These are phyloP conservation scores for Henckelia pumila DNA, from an alignment of 257 asterid genomes.

Conservation along the genomic window DNA sequence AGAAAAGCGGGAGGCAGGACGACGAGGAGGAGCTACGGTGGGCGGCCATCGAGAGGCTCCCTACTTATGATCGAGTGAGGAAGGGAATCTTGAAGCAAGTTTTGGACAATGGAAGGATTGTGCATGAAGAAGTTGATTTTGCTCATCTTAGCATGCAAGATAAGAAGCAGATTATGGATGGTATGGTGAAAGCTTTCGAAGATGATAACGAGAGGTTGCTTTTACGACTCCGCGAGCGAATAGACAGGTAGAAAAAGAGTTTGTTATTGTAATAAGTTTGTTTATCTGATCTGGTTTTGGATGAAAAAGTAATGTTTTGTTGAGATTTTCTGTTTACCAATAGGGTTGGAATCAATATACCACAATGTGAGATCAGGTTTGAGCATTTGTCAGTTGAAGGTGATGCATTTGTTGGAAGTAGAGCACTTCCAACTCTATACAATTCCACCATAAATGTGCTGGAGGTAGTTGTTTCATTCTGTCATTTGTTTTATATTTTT, in stretches of 20 bases:
- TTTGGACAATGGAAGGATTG: slow-evolving; percentile 55
- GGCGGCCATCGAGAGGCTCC: slow-evolving; percentile 91
- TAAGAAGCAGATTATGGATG: slow-evolving; percentile 67
- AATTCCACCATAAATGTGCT: slow-evolving; percentile 59
- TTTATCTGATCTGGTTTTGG: not conserved
- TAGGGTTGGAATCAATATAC: slow-evolving; percentile 67
- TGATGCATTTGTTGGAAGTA: slow-evolving; percentile 59
- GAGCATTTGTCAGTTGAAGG: slow-evolving; percentile 70
- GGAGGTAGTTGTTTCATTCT: slow-evolving; percentile 46
- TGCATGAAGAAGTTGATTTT: slow-evolving; percentile 65
- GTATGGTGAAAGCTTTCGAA: slow-evolving; percentile 55
- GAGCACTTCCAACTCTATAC: slow-evolving; percentile 83
- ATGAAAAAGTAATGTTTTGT: not conserved
- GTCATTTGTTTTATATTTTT: not conserved
- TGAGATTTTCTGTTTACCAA: slow-evolving; percentile 5
- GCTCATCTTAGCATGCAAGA: slow-evolving; percentile 50
- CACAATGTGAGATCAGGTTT: slow-evolving; percentile 62
- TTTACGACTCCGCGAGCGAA: slow-evolving; percentile 54
- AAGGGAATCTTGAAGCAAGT: slow-evolving; percentile 63
- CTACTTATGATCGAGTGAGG: slow-evolving; percentile 70
- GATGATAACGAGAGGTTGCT: slow-evolving; percentile 74
- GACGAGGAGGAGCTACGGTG: slow-evolving; percentile 76
- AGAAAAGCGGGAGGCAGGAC: slow-evolving; percentile 55
- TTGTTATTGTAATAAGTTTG: not conserved
- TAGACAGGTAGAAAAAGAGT: slow-evolving; percentile 44